Base-by-base conservation (phyloP, 306 rosid genomes). In the Neltuma alba region DNA sequence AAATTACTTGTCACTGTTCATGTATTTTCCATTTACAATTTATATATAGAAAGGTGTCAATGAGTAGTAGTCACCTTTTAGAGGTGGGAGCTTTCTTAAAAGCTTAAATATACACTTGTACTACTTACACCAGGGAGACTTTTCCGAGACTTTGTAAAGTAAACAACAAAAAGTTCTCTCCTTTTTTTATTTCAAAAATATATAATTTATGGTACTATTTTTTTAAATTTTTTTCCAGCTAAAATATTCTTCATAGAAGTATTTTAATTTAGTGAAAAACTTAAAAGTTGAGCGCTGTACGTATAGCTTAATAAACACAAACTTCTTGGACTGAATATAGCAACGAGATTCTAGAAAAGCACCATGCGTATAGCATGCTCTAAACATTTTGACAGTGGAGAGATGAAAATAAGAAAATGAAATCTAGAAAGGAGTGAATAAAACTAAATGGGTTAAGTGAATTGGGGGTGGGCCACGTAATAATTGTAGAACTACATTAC, bases 381-480 rank as follows among this genome's bases (percentile, higher is more conserved):
- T 18, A 52, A 18, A n/a, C 7, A 52, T 52, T 52, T 52, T 52
- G n/a, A 20, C 27, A 52, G 2, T 10, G 6, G 4, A 25, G 2
- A 25, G 33, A 18, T 50, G 21, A 16, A 55, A 55, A 9, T 54
- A 47, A 47, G 9, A 16, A 55, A 21, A 9, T 0, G 4, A 4
- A 11, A 57, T 57, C 33, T 23, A 25, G 18, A 60, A 60, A 28
- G 16, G 2, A 34, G 6, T 20, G 11, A 34, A 6, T 18, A 34
- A 36, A 36, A 21, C n/a, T n/a, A n/a, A 64, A 9, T 10, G 47
- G 28, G 34, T 78, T 81, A 62, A 68, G 34, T 61, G 21, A 61
- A 57, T 52, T n/a, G n/a, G n/a, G n/a, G n/a, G 66, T 66, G 88
- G 79, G 54, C 81, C 69, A 65, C 16, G 70, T n/a, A 50, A 50